Evolutionary conservation across 306 rosid genomes (phyloP), one percentile per base, ranked within the genome.

Genomic region (Quercus ilex): DNA sequence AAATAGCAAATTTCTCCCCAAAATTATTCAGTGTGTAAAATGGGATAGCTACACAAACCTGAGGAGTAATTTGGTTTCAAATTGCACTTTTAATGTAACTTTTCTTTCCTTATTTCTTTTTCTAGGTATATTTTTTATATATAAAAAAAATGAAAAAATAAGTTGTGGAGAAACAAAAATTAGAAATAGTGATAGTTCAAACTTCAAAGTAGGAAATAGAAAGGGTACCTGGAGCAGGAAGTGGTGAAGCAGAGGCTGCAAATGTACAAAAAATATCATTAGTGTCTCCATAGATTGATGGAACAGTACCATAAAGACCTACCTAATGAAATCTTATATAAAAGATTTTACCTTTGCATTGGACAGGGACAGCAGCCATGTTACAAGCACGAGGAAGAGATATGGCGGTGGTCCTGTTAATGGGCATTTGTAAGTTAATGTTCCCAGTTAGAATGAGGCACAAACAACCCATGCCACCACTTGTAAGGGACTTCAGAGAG

Each of bases 361-460:
- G 97, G 79, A 95, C 75, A 1, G 95, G 94, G 73, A 95, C 91
- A 31, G 91, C 88, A 0, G 93, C 83, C 89, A 89, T 78, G 82
- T 89, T 89, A 86, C 99, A 95, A 41, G 95, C 98, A 23, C 92
- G 92, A 76, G 98, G 97, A 67, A 92, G 99, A 76, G 97, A 86
- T 30, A 91, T 72, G 79, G 93, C 99, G 18, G 89, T 71, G 2
- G 96, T 72, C 43, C 92, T 78, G 55, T 89, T 93, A 77, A 93
- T 68, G 10, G 97, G 96, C 28, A 91, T 1, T 79, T 57, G 91
- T 76, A 93, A 85, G 46, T 96, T 94, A 79, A 88, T 83, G 5
- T 67, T 63, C 13, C 89, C 94, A 4, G 89, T 87, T 1, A 83
- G 62, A 71, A 95, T 5, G 73, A 88, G 90, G 89, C 97, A 95